A percentile compares a stretch with the other conserved stretches of the same genome.
Conservation (phyloP, 805 yeast genomes). For the Candida fluviatilis region DNA sequence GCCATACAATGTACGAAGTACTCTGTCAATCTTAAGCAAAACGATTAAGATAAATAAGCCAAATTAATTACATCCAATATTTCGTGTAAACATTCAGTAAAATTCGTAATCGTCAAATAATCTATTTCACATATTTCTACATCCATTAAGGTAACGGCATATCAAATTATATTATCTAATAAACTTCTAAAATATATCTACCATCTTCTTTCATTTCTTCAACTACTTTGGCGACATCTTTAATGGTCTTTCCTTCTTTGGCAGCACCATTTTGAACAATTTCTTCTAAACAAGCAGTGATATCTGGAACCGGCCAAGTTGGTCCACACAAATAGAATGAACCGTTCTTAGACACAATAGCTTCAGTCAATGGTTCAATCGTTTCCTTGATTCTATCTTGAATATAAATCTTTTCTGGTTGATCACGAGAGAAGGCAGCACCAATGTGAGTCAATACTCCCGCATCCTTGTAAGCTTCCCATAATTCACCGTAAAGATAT, state of each 20-base stretch:
- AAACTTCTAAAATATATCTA: slow-evolving; percentile 89
- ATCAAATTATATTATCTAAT: no score
- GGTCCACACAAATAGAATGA: slow-evolving; percentile 97
- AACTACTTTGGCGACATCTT: slow-evolving; percentile 74
- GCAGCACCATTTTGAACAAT: slow-evolving; percentile 70
- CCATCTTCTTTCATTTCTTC: slow-evolving; percentile 93
- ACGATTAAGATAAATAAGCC: no score
- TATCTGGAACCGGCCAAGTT: slow-evolving; percentile 98
- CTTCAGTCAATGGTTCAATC: slow-evolving; percentile 67
- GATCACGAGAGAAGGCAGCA: slow-evolving; percentile 98
- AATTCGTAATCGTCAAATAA: no score
- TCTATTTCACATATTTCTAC: no score
- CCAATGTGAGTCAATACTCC: slow-evolving; percentile 92
- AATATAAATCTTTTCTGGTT: slow-evolving; percentile 88
- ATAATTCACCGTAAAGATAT: slow-evolving; percentile 91
- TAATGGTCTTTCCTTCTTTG: slow-evolving; percentile 52
- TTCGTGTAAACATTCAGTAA: no score
- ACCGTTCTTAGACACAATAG: slow-evolving; percentile 75
- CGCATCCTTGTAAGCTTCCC: slow-evolving; percentile 95
- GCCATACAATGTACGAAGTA: no score
- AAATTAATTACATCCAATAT: no score
- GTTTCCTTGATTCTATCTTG: slow-evolving; percentile 88
- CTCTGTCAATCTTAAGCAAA: no score
- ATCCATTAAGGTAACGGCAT: no score
- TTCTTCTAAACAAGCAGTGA: slow-evolving; percentile 83